These are phyloP conservation scores for Brettanomyces anomalus DNA, from an alignment of 805 yeast species.

Conservation along the genomic window DNA sequence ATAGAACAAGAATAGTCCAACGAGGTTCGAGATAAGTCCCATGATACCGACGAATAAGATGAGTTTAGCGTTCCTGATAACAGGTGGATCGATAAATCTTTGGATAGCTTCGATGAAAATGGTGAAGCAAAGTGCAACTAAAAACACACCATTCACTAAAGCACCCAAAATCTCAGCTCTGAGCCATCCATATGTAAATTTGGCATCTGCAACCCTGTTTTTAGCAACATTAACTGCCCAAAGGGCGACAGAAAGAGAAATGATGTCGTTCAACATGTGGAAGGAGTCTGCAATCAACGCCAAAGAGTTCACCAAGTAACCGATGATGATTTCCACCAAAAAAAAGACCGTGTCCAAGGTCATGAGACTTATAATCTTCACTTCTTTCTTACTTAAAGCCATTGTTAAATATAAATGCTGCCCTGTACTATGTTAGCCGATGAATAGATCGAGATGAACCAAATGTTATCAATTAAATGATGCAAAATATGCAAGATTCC, in stretches of 20 bases:
- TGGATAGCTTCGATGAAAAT: constrained; percentile 90
- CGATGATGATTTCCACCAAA: constrained; percentile 74
- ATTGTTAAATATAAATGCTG: constrained; percentile 3
- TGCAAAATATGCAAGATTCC: too few relatives aligned
- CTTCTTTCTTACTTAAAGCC: constrained; percentile 39
- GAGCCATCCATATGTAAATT: constrained; percentile 96
- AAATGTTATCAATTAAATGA: too few relatives aligned
- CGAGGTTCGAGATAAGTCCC: constrained; percentile 73
- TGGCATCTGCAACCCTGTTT: constrained; percentile 71
- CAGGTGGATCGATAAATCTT: constrained; percentile 74
- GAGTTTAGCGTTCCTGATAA: constrained; percentile 72
- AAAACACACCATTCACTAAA: constrained; percentile 82
- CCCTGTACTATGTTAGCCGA: too few relatives aligned
- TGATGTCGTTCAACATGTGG: constrained; percentile 94
- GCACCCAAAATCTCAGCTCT: constrained; percentile 97
- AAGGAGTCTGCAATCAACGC: constrained; percentile 95
- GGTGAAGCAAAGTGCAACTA: constrained; percentile 86
- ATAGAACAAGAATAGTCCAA: constrained; percentile 83
- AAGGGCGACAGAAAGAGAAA: constrained; percentile 79
- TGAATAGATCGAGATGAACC: too few relatives aligned
- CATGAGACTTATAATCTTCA: constrained; percentile 63
- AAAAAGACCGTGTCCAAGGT: constrained; percentile 75
- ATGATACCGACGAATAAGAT: constrained; percentile 74
- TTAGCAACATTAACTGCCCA: constrained; percentile 96
- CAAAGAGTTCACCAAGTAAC: constrained; percentile 87